A percentile compares a stretch with the other conserved stretches of the same genome.
Evolutionary conservation across 345 rosid species (phyloP).

Genomic region (Eucalyptus paniculata): DNA sequence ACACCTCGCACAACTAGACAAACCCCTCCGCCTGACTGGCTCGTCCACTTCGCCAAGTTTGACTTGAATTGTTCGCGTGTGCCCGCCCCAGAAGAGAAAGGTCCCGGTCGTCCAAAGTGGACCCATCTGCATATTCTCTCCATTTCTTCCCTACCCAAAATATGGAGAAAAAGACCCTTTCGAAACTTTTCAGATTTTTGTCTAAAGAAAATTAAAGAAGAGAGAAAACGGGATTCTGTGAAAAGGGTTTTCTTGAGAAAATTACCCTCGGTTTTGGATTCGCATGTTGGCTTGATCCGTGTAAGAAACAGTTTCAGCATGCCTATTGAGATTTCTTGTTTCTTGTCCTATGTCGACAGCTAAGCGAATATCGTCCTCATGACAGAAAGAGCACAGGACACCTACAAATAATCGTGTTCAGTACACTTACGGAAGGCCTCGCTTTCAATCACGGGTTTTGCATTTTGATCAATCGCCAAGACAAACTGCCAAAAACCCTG

Average conservation of each 20-base stretch:
- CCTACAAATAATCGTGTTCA: background rate
- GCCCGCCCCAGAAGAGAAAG: background rate
- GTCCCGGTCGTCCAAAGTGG: background rate
- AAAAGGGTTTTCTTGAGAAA: background rate
- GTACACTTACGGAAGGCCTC: background rate
- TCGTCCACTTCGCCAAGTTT: background rate
- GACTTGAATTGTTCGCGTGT: background rate
- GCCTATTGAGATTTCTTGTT: background rate
- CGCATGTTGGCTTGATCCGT: background rate
- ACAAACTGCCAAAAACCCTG: background rate
- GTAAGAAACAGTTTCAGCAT: background rate
- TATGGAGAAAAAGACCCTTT: background rate
- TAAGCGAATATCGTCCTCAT: background rate
- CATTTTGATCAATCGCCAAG: background rate
- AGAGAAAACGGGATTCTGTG: background rate
- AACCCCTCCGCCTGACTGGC: background rate
- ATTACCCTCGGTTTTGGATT: background rate
- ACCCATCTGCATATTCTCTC: background rate
- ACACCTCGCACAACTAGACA: background rate
- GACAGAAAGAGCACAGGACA: background rate
- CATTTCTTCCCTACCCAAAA: background rate
- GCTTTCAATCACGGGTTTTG: background rate
- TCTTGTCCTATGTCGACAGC: background rate
- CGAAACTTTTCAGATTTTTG: background rate
- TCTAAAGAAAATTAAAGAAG: background rate